Evolutionary conservation across 2,329 filamentous ascomycete species (phyloP).

Genomic region (Penicillium sp.): DNA sequence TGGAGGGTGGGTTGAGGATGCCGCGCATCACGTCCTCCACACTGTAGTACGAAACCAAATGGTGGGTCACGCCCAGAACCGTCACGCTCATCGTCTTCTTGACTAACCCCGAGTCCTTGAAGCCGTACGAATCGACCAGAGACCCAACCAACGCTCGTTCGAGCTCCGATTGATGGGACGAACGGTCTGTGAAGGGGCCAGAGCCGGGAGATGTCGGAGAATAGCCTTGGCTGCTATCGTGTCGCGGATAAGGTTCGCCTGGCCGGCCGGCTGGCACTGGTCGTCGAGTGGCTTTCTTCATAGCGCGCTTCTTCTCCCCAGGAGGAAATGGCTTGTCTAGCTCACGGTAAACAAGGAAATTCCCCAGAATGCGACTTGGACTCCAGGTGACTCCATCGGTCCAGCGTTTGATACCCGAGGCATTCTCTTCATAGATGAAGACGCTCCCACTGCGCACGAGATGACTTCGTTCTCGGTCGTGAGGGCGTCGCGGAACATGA

Average conservation of each 20-base stretch:
- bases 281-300: slow-evolving; percentile 63
- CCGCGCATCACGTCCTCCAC: slow-evolving; percentile 71
- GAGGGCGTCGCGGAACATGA: slow-evolving; percentile 78
- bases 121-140: slow-evolving; percentile 83
- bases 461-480: slow-evolving; percentile 74
- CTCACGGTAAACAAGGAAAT: slow-evolving; percentile 83
- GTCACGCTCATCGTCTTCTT: slow-evolving; percentile 91
- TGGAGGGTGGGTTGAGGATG: slow-evolving; percentile 58
- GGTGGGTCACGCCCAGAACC: slow-evolving; percentile 71
- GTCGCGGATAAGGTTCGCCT: slow-evolving; percentile 53
- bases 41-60: slow-evolving; percentile 85
- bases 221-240: slow-evolving; percentile 38
- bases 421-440: slow-evolving; percentile 88
- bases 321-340: slow-evolving; percentile 74
- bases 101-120: slow-evolving; percentile 76
- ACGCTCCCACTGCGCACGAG: slow-evolving; percentile 82
- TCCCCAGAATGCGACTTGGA: slow-evolving; percentile 78
- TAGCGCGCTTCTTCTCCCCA: slow-evolving; percentile 80
- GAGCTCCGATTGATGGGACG: slow-evolving; percentile 42
- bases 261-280: slow-evolving; percentile 45
- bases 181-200: slow-evolving; percentile 36
- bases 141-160: slow-evolving; percentile 71
- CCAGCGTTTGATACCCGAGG: slow-evolving; percentile 91
- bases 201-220: slow-evolving; percentile 38
- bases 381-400: slow-evolving; percentile 91